Conservation (phyloP, 169 alveolate genomes). For the Pseudocohnilembus persalinus region DNA sequence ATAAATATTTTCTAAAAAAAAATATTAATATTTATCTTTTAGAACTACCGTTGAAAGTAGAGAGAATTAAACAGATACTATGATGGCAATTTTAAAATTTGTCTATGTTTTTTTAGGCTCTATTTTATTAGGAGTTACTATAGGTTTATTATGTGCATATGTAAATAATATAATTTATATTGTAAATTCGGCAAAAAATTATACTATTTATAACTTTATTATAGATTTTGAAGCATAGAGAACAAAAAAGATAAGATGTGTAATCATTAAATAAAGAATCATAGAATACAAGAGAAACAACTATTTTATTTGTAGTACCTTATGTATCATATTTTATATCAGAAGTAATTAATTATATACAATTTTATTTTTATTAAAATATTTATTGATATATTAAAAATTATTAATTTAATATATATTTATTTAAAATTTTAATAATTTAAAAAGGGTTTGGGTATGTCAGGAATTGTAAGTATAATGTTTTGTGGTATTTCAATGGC, state of each 20-base stretch:
- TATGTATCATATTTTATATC: conserved; percentile 74
- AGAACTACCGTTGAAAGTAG: neutral
- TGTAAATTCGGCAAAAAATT: neutral
- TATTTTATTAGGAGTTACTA: conserved; percentile 50
- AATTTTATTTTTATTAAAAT: no score
- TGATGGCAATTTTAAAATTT: conserved; percentile 29
- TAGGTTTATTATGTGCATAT: conserved; percentile 58
- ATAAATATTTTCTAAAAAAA: neutral
- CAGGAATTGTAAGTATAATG: conserved; percentile 73
- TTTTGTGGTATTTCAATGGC: conserved; percentile 72
- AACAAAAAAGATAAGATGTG: neutral
- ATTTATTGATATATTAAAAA: no score
- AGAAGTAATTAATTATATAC: neutral
- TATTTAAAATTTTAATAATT: no score
- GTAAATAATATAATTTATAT: conserved; percentile 27
- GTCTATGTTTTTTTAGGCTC: conserved; percentile 55
- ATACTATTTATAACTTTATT: neutral
- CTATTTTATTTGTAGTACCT: conserved; percentile 66
- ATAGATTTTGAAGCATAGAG: conserved; percentile 14
- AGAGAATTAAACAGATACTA: conserved; percentile 15
- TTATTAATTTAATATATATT: no score
- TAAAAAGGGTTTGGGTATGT: conserved; percentile 35
- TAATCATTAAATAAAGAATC: neutral
- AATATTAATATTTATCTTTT: conserved; percentile 5
- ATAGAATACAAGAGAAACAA: conserved; percentile 50